Evolutionary conservation across 345 rosid species (phyloP).

Genomic region (rapeseed (Brassica napus)): Da-Ae NC_063449.1:40099001-40099500

Average conservation of each 20-base stretch:
- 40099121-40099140: not conserved
- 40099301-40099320: conserved; percentile 93
- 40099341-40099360: no score
- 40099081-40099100: not conserved
- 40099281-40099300: conserved; percentile 68
- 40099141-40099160: not conserved
- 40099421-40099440: no score
- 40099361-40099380: no score
- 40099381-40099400: no score
- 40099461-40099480: no score
- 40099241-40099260: conserved; percentile 8
- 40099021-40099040: not conserved
- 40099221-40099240: conserved; percentile 10
- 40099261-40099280: conserved; percentile 57
- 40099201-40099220: not conserved
- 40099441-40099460: no score
- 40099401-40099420: no score
- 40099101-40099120: no score
- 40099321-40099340: conserved; percentile 48
- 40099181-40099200: not conserved
- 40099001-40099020: not conserved
- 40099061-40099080: conserved; percentile 2
- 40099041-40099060: not conserved
- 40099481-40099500: no score
- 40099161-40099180: not conserved